Evolutionary conservation across 345 rosid genomes (phyloP), one percentile per base, ranked within the genome.

Genomic region (Cardiospermum halicacabum): DNA sequence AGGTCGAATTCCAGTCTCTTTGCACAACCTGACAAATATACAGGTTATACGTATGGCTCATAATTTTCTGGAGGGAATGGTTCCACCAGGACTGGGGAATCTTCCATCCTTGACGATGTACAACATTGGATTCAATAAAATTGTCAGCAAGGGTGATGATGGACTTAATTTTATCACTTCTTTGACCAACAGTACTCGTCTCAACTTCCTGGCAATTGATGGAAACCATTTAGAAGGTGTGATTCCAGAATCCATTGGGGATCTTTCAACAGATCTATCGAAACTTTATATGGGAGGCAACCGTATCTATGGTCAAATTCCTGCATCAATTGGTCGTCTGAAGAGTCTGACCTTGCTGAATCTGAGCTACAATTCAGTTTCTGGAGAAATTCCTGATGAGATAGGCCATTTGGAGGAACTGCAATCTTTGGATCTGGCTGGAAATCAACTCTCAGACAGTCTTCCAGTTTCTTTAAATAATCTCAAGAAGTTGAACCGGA

Each of bases 381-480:
- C 71, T 5, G 85, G 87, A 16, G 70, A 66, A 66, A 80, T 82
- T 53, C 85, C 85, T 28, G 66, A 13, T 13, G 84, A 74, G 55
- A 69, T 80, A 21, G 78, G 85, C 4, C 51, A 56, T 19, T 15
- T 85, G 15, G 54, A 65, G 66, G 59, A 71, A 16, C 79, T 80
- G 34, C 87, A 78, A 58, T 53, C 19, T 60, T 63, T 85, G 67
- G 56, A 40, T 67, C 65, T 85, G 21, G 79, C 77, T 0, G 66
- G 63, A 56, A 85, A 85, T 69, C 65, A 65, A 47, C 31, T 82
- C 16, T 62, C 70, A 7, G 87, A 82, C 1, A 58, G 61, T 5
- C 76, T 82, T 36, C 87, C 89, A 0, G 53, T 69, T 49, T 66
- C 71, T 8, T 21, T 84, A 13, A 78, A 83, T 1, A 66, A 80